Conservation (phyloP, 345 rosid species). For the Pistacia integerrima region DNA sequence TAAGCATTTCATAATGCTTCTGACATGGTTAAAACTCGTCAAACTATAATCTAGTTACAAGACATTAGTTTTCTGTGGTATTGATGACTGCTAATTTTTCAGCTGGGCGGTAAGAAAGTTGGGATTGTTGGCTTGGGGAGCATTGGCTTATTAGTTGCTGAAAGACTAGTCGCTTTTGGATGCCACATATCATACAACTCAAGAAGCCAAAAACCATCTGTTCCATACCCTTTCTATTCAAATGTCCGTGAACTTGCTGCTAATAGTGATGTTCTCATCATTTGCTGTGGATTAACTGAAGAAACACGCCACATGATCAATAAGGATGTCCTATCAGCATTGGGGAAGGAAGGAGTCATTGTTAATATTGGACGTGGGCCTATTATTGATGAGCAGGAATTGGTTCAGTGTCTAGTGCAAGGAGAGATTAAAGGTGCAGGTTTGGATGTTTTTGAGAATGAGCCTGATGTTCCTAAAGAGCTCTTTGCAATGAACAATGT, state of each 20-base stretch:
- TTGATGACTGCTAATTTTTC: conserved; percentile 19
- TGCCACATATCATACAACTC: conserved; percentile 50
- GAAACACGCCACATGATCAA: conserved; percentile 55
- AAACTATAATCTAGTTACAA: neutral
- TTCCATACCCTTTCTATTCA: conserved; percentile 38
- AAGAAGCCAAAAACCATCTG: conserved; percentile 35
- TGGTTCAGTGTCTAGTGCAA: conserved; percentile 44
- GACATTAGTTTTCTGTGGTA: neutral
- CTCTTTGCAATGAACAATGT: conserved; percentile 44
- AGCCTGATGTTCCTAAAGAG: conserved; percentile 48
- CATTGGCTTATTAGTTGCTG: conserved; percentile 45
- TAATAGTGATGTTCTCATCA: conserved; percentile 40
- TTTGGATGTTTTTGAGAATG: conserved; percentile 63
- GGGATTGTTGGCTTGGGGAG: conserved; percentile 62
- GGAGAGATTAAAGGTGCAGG: conserved; percentile 61
- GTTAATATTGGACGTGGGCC: conserved; percentile 58
- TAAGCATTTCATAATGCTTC: neutral
- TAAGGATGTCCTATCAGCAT: conserved; percentile 42
- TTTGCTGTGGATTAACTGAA: conserved; percentile 45
- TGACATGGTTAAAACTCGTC: neutral
- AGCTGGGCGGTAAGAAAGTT: conserved; percentile 47
- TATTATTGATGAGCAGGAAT: conserved; percentile 53
- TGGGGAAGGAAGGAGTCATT: conserved; percentile 52
- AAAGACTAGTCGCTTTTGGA: conserved; percentile 51
- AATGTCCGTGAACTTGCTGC: conserved; percentile 44